These are phyloP conservation scores for Penicillium mononematosum DNA, from an alignment of 495 filamentous ascomycete genomes.

Conservation along the genomic window DNA sequence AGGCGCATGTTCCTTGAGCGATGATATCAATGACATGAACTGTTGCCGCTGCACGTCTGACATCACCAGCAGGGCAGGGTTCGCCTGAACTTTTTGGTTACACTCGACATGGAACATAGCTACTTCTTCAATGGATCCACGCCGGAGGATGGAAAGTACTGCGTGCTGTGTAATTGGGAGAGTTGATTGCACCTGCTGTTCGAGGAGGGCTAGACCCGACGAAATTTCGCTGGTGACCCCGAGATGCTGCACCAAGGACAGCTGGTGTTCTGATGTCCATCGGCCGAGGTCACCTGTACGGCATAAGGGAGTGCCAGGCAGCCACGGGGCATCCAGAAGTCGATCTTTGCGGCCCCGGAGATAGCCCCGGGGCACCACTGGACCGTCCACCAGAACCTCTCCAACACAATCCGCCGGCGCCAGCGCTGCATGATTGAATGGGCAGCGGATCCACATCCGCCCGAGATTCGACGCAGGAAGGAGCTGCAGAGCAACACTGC, in stretches of 20 bases:
- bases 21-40: too few species aligned
- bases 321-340: conserved; percentile 4
- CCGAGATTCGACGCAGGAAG: not conserved
- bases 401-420: conserved; percentile 2
- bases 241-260: too few species aligned
- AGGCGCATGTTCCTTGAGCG: too few species aligned
- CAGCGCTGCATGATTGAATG: conserved; percentile 1
- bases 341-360: not conserved
- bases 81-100: not conserved
- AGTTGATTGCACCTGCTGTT: too few species aligned
- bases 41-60: too few species aligned
- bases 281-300: conserved; percentile 4
- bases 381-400: conserved; percentile 7
- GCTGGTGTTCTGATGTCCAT: not conserved
- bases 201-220: too few species aligned
- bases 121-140: too few species aligned
- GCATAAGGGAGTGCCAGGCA: not conserved
- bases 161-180: too few species aligned
- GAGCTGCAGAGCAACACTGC: not conserved
- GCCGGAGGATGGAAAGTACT: too few species aligned
- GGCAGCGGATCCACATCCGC: conserved; percentile 2
- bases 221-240: too few species aligned
- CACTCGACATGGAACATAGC: too few species aligned
- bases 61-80: too few species aligned
- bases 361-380: conserved; percentile 3